Evolutionary conservation across 495 filamentous ascomycete species (phyloP), one percentile per base, ranked within the genome.

Genomic region (Collariella sp.): DNA sequence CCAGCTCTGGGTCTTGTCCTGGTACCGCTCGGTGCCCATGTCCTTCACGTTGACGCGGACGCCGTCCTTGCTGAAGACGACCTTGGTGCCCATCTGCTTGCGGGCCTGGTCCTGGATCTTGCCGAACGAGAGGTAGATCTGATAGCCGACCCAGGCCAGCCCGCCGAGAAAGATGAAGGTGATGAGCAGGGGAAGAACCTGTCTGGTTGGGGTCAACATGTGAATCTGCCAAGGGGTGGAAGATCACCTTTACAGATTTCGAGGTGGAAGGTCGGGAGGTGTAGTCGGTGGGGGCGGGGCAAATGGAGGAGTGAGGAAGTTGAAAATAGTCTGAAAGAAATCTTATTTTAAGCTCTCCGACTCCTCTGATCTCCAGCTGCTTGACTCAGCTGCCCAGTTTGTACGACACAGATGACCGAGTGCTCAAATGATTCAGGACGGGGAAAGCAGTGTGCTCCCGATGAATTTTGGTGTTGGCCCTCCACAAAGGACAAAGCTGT

Each of bases 31-130:
- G 55, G 81, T 79, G 46, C 76, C 73, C 23, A 89, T 60, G 55
- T 91, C 79, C 73, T 85, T 86, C 44, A 95, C 83, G 18, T 82
- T 81, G 39, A 96, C 87, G 62, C 82, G 85, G 73, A 91, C 72
- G 13, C 91, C 91, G 56, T 94, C 89, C 68, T 86, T 90, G 29
- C 86, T 84, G 66, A 94, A 83, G 29, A 80, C 72, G 24, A 95
- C 76, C 64, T 95, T 87, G 68, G 82, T 79, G 73, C 88, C 86
- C 83, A 96, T 86, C 64, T 86, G 84, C 62, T 83, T 72, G 35
- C 73, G 77, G 24, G 88, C 86, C 50, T 80, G 78, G 46, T 80
- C 73, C 54, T 82, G 77, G 56, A 95, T 83, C 62, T 88, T 79
- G 57, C 78, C 76, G 19, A 78, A 68, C 64, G 85, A 83, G 46